Percentiles rank a stretch among this genome's conserved stretches.
These are phyloP conservation scores for Rhizopogon sp. DNA, from an alignment of 768 basidiomycete genomes.

Conservation along the genomic window DNA sequence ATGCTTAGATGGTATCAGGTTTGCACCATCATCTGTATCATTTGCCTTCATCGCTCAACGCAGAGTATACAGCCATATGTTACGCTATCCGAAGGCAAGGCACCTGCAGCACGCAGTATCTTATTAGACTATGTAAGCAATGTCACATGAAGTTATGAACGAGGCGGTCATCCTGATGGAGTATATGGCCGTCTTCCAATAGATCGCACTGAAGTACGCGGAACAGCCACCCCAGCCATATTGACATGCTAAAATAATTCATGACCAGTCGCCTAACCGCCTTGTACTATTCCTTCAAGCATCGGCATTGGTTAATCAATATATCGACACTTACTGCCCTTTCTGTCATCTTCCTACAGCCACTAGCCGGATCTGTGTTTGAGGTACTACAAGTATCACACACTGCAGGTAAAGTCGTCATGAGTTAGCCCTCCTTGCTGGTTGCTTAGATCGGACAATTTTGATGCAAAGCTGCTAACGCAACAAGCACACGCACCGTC, in stretches of 20 bases:
- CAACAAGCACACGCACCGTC: constrained; percentile 37
- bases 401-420: constrained; percentile 11
- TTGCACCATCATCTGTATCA: constrained; percentile 7
- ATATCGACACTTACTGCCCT: constrained; percentile 47
- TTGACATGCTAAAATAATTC: constrained; percentile 2
- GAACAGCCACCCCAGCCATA: neutral
- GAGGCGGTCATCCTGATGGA: neutral
- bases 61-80: constrained; percentile 50
- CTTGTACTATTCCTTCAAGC: constrained; percentile 41
- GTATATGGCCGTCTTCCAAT: neutral
- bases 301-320: constrained; percentile 51
- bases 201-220: constrained; percentile 42
- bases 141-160: neutral
- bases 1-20: constrained; percentile 56
- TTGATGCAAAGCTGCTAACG: constrained; percentile 25
- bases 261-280: constrained; percentile 35
- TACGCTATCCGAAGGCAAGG: constrained; percentile 45
- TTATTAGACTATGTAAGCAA: constrained; percentile 58
- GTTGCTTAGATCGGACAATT: constrained; percentile 23
- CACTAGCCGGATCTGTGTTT: constrained; percentile 43
- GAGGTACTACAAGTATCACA: constrained; percentile 18
- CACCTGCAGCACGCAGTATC: constrained; percentile 53
- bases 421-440: constrained; percentile 35
- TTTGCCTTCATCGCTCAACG: neutral
- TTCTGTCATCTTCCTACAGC: constrained; percentile 46